Conservation (phyloP, 2,329 filamentous ascomycete genomes). For the Aspergillus uvarum region DNA sequence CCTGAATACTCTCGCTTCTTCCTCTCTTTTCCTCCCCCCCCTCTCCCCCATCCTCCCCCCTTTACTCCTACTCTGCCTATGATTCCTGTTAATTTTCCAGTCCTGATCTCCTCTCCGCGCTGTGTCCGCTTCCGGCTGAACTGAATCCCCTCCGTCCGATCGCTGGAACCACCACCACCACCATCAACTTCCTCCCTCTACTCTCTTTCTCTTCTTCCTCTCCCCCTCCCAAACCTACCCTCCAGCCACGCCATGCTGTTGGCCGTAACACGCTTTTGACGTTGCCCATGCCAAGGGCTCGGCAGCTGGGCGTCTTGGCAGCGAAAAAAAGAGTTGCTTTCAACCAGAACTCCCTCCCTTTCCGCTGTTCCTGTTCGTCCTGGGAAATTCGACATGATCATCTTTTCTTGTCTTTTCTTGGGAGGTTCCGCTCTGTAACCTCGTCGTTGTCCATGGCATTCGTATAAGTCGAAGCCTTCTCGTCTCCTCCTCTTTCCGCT, state of each 20-base stretch:
- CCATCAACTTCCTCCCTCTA: not conserved
- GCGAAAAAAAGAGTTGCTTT: conserved; percentile 11
- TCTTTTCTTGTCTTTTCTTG: conserved; percentile 22
- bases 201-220: not conserved
- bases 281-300: conserved; percentile 32
- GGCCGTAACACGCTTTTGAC: conserved; percentile 13
- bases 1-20: not conserved
- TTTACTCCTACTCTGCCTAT: not conserved
- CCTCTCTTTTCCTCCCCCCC: not conserved
- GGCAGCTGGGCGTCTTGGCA: conserved; percentile 34
- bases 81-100: not conserved
- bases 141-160: not conserved
- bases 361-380: conserved; percentile 19
- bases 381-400: conserved; percentile 16
- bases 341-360: conserved; percentile 12
- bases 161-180: no score
- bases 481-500: conserved; percentile 15
- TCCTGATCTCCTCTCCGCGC: not conserved
- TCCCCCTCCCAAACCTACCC: not conserved
- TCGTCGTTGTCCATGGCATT: conserved; percentile 19
- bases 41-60: not conserved
- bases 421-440: conserved; percentile 23
- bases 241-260: conserved; percentile 2
- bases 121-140: not conserved
- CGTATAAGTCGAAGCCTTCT: conserved; percentile 18